These are phyloP conservation scores for Xanthoceras sorbifolium DNA, from an alignment of 345 rosid genomes.

Conservation along the genomic window DNA sequence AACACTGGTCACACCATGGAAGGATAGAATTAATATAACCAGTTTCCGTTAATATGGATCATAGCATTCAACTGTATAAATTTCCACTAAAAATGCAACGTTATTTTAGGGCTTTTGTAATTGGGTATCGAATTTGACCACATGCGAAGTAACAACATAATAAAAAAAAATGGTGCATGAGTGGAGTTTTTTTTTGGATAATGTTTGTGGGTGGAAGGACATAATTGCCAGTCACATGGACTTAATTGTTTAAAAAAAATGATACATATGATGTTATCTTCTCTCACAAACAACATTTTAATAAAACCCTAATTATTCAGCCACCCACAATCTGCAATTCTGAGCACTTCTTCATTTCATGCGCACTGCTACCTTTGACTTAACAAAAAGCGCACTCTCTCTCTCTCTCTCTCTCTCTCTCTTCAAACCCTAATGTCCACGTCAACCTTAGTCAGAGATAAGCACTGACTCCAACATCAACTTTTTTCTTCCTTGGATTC, in stretches of 20 bases:
- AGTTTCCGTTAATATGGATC: no score
- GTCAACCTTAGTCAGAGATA: slow-evolving; percentile 16
- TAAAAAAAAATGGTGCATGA: slow-evolving; percentile 7
- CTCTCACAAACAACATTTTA: slow-evolving; percentile 30
- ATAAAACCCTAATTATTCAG: slow-evolving; percentile 34
- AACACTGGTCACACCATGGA: no score
- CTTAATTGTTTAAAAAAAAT: slow-evolving; percentile 12
- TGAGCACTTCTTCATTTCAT: slow-evolving; percentile 17
- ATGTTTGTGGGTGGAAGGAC: slow-evolving; percentile 2
- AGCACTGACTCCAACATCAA: slow-evolving; percentile 5
- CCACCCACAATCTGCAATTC: slow-evolving; percentile 7
- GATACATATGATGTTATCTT: slow-evolving; percentile 28
- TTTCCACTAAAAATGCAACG: no score
- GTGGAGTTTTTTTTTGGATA: neutral
- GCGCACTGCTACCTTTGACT: slow-evolving; percentile 33
- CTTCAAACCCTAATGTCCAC: slow-evolving; percentile 5
- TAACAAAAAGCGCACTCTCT: slow-evolving; percentile 12
- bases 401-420: neutral
- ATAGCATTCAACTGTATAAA: no score
- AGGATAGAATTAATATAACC: no score
- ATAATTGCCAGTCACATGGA: slow-evolving; percentile 38
- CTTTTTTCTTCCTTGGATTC: slow-evolving; percentile 17
- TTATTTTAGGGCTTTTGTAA: neutral
- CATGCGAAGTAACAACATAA: neutral
- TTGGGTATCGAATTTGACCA: neutral